Percentiles rank a stretch among this genome's conserved stretches.
Evolutionary conservation across 352 stramenopile species (phyloP).

Genomic region (Globisporangium cederbergense): DNA sequence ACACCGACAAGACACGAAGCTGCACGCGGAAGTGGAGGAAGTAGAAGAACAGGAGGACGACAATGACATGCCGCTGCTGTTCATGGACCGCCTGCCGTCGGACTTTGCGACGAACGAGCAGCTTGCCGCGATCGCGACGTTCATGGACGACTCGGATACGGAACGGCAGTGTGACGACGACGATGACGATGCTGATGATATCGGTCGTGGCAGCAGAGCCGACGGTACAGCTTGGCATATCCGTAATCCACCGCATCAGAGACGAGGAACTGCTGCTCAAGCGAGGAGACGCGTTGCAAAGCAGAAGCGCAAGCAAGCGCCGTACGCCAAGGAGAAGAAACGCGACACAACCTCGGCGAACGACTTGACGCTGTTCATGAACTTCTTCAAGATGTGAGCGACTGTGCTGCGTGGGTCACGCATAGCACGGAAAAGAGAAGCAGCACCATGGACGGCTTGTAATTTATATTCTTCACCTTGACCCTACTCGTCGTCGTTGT

Average conservation of each 20-base stretch:
- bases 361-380: constrained; percentile 51
- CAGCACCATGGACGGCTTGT: neutral
- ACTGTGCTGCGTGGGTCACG: neutral
- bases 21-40: neutral
- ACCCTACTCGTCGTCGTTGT: neutral
- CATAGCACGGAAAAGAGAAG: neutral
- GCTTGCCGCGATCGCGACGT: constrained; percentile 69
- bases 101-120: constrained; percentile 65
- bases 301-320: constrained; percentile 15
- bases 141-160: constrained; percentile 64
- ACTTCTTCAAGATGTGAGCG: constrained; percentile 33
- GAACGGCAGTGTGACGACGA: constrained; percentile 11
- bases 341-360: constrained; percentile 26
- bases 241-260: no score
- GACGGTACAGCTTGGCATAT: no score
- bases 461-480: neutral
- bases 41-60: constrained; percentile 21
- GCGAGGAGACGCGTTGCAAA: constrained; percentile 1
- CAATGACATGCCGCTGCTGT: constrained; percentile 75
- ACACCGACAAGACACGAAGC: neutral
- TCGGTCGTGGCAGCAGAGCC: no score
- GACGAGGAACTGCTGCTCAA: neutral
- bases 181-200: constrained; percentile 11
- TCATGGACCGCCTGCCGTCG: constrained; percentile 64
- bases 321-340: constrained; percentile 23